A percentile compares a stretch with the other conserved stretches of the same genome.
phyloP scores from a whole-genome alignment of 768 basidiomycete genomes.

The Boletus fagicola region DNA sequence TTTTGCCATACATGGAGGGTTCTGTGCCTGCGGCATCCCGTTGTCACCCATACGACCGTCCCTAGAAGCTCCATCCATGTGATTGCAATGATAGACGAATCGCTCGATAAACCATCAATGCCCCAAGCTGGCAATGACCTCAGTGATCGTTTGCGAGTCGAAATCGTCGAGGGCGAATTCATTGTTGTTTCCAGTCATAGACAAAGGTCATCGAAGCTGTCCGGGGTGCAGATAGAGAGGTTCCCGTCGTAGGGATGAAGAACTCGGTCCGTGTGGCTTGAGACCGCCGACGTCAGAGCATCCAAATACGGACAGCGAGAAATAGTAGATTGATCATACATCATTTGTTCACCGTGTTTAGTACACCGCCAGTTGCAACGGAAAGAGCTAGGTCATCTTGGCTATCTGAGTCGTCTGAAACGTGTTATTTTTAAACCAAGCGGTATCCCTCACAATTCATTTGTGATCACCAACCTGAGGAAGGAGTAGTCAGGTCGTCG shows the following conservation, averaged over 20 bases:
- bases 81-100: too few relatives aligned
- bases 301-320: background rate
- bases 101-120: too few relatives aligned
- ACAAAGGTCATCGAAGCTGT: conserved; percentile 48
- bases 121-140: too few relatives aligned
- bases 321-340: background rate
- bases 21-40: too few relatives aligned
- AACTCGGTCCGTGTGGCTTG: background rate
- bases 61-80: too few relatives aligned
- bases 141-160: too few relatives aligned
- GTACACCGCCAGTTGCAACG: too few relatives aligned
- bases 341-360: background rate
- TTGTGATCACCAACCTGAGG: background rate
- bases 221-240: conserved; percentile 45
- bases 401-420: background rate
- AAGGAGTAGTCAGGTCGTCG: background rate
- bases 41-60: too few relatives aligned
- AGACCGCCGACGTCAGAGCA: background rate
- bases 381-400: background rate
- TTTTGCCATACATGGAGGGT: too few relatives aligned
- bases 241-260: conserved; percentile 42
- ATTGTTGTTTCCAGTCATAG: conserved; percentile 6
- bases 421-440: background rate
- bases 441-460: background rate
- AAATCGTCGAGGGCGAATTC: too few relatives aligned